phyloP scores from a whole-genome alignment of 2,329 filamentous ascomycete genomes.

The Fusarium falciforme region DNA sequence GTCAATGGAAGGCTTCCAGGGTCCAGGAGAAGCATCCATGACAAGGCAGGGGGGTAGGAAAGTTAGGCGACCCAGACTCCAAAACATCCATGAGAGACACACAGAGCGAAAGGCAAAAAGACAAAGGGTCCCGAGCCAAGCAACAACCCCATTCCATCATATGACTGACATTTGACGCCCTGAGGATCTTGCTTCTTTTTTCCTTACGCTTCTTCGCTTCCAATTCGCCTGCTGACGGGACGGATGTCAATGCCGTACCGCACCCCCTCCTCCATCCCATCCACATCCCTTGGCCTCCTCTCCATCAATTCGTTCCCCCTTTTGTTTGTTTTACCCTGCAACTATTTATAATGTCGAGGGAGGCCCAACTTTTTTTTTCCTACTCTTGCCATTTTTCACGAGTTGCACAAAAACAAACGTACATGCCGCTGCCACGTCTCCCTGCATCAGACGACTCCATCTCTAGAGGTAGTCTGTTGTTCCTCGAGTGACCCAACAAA shows the following conservation, averaged over 20 bases:
- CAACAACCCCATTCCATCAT: conserved; percentile 25
- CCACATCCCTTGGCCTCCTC: conserved; percentile 10
- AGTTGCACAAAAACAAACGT: conserved; percentile 20
- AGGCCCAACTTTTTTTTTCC: conserved; percentile 10
- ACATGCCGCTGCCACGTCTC: conserved; percentile 30
- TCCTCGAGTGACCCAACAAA: conserved; percentile 26
- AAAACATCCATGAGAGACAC: neutral
- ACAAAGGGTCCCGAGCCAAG: neutral
- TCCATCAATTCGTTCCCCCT: conserved; percentile 27
- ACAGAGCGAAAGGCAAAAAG: neutral
- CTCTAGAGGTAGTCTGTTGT: conserved; percentile 6
- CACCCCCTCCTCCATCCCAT: conserved; percentile 8
- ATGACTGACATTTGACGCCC: conserved; percentile 23
- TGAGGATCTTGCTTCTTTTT: conserved; percentile 19
- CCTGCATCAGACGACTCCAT: conserved; percentile 16
- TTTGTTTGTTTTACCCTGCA: conserved; percentile 15
- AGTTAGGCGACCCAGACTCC: conserved; percentile 8
- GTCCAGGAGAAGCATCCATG: neutral
- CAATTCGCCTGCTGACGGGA: neutral
- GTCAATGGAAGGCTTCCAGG: neutral
- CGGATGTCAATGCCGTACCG: conserved; percentile 39
- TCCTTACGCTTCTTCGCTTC: neutral
- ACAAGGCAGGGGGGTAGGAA: neutral
- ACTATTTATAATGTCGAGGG: conserved; percentile 31
- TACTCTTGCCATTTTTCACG: neutral